Evolutionary conservation across 441 rosid genomes (phyloP), one percentile per base, ranked within the genome.

Genomic region (Gossypium schwendimanii): DNA sequence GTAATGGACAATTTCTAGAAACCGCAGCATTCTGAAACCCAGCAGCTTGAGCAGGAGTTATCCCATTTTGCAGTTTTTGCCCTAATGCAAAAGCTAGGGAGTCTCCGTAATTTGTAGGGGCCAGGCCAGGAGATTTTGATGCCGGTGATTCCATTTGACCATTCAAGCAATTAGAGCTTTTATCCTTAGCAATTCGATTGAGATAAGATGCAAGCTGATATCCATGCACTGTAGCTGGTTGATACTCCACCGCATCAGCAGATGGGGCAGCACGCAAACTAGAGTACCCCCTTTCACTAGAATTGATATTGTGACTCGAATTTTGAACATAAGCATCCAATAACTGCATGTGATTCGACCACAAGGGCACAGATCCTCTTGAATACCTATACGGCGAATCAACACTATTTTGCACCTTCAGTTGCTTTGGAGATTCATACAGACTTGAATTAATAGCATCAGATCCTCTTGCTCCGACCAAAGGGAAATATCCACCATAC

Each of bases 171-270:
- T 72, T 83, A 31, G 84, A 78, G 77, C 73, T 78, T 81, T 83
- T 83, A 54, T 83, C 94, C 76, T 83, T 88, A 0, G 88, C 89
- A 74, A 86, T 77, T 74, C 59, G 85, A 77, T 80, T 83, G 33
- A 84, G 80, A 72, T 80, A 81, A 3, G 98, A 88, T 61, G 88
- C 85, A 28, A 91, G 66, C 82, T 87, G 95, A 84, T 81, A 87
- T 61, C 97, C 94, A 65, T 91, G 97, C 7, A 93, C 82, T 0
- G 97, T 90, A n/a, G 91, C 91, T 70, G 97, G 98, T 80, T 88
- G 99, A 71, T 81, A 80, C 68, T 84, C 88, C 88, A 89, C 76
- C 58, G 78, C 79, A 63, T 87, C 92, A 59, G 90, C 77, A 66
- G 94, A 79, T 17, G 88, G 87, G 63, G 84, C 80, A 59, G 82